These are phyloP conservation scores for Ophiocordyceps camponoti-saundersi DNA, from an alignment of 2,329 filamentous ascomycete genomes.

Conservation along the genomic window DNA sequence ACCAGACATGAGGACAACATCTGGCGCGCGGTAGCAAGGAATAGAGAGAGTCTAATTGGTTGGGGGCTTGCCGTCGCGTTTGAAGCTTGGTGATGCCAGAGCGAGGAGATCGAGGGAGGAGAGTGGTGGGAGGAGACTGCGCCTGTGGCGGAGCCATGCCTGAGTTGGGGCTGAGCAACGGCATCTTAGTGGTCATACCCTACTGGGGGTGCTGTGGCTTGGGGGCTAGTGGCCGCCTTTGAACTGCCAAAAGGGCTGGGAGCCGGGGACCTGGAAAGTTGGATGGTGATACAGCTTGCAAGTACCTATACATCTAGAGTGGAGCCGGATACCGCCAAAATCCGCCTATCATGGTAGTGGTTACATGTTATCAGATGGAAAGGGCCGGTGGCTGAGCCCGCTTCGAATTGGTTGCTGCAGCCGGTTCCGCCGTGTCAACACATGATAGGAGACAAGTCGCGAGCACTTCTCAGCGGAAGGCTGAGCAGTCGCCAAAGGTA, in stretches of 20 bases:
- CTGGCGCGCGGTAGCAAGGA: conserved; percentile 16
- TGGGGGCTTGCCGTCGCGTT: background rate
- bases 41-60: background rate
- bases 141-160: background rate
- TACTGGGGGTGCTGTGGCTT: background rate
- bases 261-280: background rate
- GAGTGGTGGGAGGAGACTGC: no score
- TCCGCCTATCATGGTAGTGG: background rate
- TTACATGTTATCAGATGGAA: background rate
- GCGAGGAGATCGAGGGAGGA: no score
- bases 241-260: no score
- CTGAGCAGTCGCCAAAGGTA: background rate
- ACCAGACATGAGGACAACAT: conserved; percentile 43
- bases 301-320: background rate
- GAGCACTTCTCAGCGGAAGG: background rate
- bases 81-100: no score
- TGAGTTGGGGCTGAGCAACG: no score
- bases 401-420: background rate
- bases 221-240: background rate
- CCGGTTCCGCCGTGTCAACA: no score
- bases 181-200: background rate
- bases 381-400: background rate
- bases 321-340: no score
- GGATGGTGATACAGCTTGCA: background rate
- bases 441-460: background rate